Percentiles rank a stretch among this genome's conserved stretches.
These are phyloP conservation scores for Ustilago hordei DNA, from an alignment of 1,284 basidiomycete species.

Conservation along the genomic window DNA sequence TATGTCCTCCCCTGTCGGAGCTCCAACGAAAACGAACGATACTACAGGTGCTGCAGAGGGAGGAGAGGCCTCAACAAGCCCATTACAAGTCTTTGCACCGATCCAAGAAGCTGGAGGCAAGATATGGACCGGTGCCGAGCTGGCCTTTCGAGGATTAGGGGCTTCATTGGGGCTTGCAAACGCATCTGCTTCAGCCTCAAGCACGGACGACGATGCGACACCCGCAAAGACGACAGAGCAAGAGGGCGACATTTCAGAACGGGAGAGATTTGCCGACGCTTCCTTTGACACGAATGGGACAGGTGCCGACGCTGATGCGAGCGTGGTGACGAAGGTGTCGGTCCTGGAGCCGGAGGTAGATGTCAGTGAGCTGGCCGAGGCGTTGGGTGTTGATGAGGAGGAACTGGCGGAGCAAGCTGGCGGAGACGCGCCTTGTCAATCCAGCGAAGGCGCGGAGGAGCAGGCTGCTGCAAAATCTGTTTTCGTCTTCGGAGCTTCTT, in stretches of 20 bases:
- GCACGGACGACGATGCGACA: background rate
- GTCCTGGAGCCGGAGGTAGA: slow-evolving; percentile 49
- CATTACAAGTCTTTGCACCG: slow-evolving; percentile 33
- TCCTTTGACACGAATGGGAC: slow-evolving; percentile 27
- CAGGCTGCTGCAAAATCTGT: background rate
- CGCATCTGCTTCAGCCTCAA: background rate
- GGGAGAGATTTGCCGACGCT: slow-evolving; percentile 33
- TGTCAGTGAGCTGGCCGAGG: slow-evolving; percentile 42
- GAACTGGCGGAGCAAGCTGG: background rate
- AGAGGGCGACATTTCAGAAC: slow-evolving; percentile 29
- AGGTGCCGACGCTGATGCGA: slow-evolving; percentile 22
- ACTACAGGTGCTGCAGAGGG: background rate
- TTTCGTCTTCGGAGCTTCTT: background rate
- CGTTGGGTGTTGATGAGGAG: slow-evolving; percentile 21
- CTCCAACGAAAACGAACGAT: background rate
- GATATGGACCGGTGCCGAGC: slow-evolving; percentile 49
- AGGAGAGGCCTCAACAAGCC: slow-evolving; percentile 22
- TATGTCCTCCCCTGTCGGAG: slow-evolving; percentile 22
- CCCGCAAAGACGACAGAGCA: slow-evolving; percentile 2
- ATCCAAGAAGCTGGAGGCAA: slow-evolving; percentile 49
- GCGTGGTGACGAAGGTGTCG: slow-evolving; percentile 41
- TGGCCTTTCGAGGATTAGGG: slow-evolving; percentile 35
- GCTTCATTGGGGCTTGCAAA: slow-evolving; percentile 36
- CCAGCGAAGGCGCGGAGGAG: background rate
- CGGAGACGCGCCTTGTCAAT: background rate